Conservation (phyloP, 78 protist species). For the Dictyostelium intermedium region DNA sequence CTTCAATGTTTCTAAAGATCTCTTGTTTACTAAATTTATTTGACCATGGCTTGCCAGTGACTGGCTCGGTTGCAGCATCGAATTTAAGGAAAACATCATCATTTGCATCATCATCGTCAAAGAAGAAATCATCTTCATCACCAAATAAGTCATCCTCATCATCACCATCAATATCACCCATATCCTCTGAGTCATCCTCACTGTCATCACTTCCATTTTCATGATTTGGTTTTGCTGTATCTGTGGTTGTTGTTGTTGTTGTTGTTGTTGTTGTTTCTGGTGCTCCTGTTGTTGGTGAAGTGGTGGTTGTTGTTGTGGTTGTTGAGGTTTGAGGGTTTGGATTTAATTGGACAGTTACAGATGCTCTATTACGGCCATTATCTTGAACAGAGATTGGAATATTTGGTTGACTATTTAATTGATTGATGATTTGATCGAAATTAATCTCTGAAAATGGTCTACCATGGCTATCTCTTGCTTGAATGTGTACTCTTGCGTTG, state of each 20-base stretch:
- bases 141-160: constrained; percentile 49
- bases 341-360: neutral
- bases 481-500: neutral
- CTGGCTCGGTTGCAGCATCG: constrained; percentile 18
- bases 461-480: neutral
- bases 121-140: constrained; percentile 3
- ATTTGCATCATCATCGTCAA: neutral
- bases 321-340: neutral
- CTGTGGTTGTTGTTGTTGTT: neutral
- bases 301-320: neutral
- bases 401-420: neutral
- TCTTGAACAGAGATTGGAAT: neutral
- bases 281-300: neutral
- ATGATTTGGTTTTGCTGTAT: neutral
- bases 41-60: constrained; percentile 68
- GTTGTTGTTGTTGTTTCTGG: neutral
- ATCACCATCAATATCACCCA: constrained; percentile 1
- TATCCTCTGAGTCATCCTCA: constrained; percentile 12
- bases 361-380: neutral
- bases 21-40: constrained; percentile 53
- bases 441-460: neutral
- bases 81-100: constrained; percentile 13
- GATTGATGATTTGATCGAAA: neutral
- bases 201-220: no score
- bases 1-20: constrained; percentile 60